These are phyloP conservation scores for Incumbomyces lentus DNA, from an alignment of 2,329 filamentous ascomycete species.

Conservation along the genomic window DNA sequence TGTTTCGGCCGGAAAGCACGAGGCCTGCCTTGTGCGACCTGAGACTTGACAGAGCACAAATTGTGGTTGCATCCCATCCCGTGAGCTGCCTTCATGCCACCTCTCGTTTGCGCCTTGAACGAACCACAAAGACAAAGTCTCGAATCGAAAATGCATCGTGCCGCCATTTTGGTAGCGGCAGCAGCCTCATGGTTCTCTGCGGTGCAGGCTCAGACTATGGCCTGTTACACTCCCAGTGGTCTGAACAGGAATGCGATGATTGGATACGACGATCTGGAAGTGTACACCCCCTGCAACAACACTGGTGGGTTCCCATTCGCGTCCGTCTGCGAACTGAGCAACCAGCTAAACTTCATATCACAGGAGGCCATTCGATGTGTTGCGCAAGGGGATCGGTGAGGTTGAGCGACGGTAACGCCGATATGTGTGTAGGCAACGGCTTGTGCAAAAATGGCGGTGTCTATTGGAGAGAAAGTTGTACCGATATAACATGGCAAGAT, in stretches of 20 bases:
- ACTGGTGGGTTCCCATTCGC: not conserved
- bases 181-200: too few species aligned
- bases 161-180: too few species aligned
- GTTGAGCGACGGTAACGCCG: not conserved
- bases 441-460: constrained; percentile 18
- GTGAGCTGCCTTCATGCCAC: too few species aligned
- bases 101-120: too few species aligned
- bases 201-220: not conserved
- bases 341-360: not conserved
- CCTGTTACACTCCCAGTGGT: not conserved
- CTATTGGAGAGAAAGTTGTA: constrained; percentile 20
- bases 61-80: too few species aligned
- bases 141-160: too few species aligned
- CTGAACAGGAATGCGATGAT: not conserved
- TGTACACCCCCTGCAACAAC: not conserved
- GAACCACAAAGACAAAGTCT: too few species aligned
- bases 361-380: not conserved
- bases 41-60: too few species aligned
- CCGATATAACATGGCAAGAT: constrained; percentile 19
- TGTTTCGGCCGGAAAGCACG: too few species aligned
- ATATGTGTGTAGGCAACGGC: constrained; percentile 1
- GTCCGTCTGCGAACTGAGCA: not conserved
- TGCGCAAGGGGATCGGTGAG: not conserved
- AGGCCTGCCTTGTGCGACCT: too few species aligned
- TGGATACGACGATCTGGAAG: not conserved